Evolutionary conservation across 495 filamentous ascomycete species (phyloP).

Genomic region (Sphaerosporella brunnea): DNA sequence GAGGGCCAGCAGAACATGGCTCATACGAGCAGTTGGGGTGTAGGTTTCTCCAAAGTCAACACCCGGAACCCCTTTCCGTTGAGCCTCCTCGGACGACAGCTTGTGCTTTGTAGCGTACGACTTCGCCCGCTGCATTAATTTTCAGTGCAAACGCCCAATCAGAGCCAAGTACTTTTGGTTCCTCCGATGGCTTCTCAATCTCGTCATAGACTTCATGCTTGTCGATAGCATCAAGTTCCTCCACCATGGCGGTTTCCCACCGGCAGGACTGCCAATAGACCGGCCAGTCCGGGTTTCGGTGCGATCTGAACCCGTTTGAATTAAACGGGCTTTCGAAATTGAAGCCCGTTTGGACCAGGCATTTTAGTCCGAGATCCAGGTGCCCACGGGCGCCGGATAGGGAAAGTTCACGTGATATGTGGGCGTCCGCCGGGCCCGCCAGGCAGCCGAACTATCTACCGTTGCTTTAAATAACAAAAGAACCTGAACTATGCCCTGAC

Average conservation of each 20-base stretch:
- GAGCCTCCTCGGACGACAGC: conserved; percentile 8
- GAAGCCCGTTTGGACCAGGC: no score
- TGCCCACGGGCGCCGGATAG: no score
- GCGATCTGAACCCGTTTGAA: no score
- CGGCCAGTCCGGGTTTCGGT: no score
- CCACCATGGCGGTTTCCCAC: not conserved
- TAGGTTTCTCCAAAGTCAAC: conserved; percentile 11
- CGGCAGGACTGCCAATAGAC: no score
- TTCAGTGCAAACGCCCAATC: not conserved
- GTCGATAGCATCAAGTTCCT: not conserved
- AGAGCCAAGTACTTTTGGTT: not conserved
- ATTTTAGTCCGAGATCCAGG: no score
- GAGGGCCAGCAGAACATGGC: conserved; percentile 6
- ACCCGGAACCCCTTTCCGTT: conserved; percentile 3
- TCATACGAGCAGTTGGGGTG: not conserved
- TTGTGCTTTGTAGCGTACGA: conserved; percentile 4
- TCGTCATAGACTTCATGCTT: not conserved
- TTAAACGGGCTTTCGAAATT: no score
- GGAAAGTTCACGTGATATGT: no score
- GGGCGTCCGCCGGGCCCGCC: no score
- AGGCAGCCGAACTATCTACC: no score
- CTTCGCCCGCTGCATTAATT: not conserved
- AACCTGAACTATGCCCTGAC: no score
- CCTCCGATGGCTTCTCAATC: not conserved
- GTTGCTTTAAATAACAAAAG: no score